Conservation (phyloP, 805 yeast genomes). For the Suhomyces sp. region DNA sequence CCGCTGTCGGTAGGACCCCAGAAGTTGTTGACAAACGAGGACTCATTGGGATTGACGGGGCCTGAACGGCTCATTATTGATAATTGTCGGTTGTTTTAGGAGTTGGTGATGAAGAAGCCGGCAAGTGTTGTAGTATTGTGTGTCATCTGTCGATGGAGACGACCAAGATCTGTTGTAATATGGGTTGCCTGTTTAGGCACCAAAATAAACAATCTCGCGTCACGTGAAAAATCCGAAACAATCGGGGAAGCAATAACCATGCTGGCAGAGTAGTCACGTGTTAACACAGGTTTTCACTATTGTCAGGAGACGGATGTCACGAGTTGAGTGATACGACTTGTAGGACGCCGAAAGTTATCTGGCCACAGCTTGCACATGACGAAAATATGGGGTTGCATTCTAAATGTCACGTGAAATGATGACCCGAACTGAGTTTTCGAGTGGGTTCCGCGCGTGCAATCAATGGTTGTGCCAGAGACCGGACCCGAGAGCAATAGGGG, state of each 20-base stretch:
- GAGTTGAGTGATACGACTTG: not conserved
- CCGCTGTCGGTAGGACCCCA: conserved; percentile 73
- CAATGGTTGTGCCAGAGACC: not conserved
- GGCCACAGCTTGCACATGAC: not conserved
- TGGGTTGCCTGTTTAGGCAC: not conserved
- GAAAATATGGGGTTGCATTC: no score
- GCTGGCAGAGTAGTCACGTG: not conserved
- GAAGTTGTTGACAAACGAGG: conserved; percentile 43
- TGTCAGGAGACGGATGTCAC: not conserved
- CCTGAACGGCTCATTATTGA: conserved; percentile 2
- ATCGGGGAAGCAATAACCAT: not conserved
- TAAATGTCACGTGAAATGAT: not conserved
- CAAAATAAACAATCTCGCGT: not conserved
- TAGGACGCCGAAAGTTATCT: not conserved
- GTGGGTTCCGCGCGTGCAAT: not conserved
- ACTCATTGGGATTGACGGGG: conserved; percentile 7
- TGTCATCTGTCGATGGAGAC: not conserved
- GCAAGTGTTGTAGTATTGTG: not conserved
- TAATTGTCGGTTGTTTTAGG: not conserved
- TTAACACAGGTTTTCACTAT: no score
- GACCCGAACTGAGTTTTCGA: not conserved
- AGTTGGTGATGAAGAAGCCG: not conserved
- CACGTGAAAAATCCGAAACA: not conserved
- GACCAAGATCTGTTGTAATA: not conserved
- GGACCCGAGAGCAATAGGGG: not conserved